Evolutionary conservation across 371 early-diverging fungal species (phyloP), one percentile per base, ranked within the genome.

Genomic region (Mucor sp.): DNA sequence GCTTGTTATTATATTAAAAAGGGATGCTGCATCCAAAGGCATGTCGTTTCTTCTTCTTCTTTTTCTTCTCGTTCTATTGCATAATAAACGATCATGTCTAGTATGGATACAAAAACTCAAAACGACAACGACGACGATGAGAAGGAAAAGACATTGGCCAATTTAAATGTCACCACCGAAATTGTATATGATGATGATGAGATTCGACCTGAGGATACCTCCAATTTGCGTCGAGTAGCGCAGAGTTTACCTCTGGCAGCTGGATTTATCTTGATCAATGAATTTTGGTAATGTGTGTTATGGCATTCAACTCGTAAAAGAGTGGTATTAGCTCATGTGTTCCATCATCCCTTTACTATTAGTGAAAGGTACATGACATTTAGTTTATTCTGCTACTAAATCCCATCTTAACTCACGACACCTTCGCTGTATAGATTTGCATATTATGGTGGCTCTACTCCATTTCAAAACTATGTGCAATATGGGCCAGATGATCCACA

Each of bases 401-500:
- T n/a, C n/a, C n/a, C n/a, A n/a, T n/a, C n/a, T n/a, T n/a, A n/a
- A n/a, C n/a, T n/a, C n/a, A n/a, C n/a, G n/a, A n/a, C n/a, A n/a
- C n/a, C n/a, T n/a, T n/a, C n/a, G 6, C 30, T 30, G 30, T 30
- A n/a, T 74, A 85, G 91, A 58, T 88, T 91, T 63, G 79, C 92
- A 6, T 92, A 84, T 79, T 91, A 90, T 72, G 91, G 91, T 63
- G 89, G 87, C 5, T 89, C 90, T 9, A 77, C 83, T 25, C 76
- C 88, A 67, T 90, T 90, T 69, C 86, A 85, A 68, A 85, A 85
- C 14, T 90, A 90, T 67, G 78, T 85, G 64, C 71, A 84, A 60
- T 30, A 72, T 66, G 69, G 63, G 6, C 67, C 72, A 9, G 76
- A 71, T 62, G 62, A 66, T 7, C 63, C 74, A 7, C 14, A 37